Evolutionary conservation across 768 basidiomycete genomes (phyloP), one percentile per base, ranked within the genome.

Genomic region (Serendipita sp.): DNA sequence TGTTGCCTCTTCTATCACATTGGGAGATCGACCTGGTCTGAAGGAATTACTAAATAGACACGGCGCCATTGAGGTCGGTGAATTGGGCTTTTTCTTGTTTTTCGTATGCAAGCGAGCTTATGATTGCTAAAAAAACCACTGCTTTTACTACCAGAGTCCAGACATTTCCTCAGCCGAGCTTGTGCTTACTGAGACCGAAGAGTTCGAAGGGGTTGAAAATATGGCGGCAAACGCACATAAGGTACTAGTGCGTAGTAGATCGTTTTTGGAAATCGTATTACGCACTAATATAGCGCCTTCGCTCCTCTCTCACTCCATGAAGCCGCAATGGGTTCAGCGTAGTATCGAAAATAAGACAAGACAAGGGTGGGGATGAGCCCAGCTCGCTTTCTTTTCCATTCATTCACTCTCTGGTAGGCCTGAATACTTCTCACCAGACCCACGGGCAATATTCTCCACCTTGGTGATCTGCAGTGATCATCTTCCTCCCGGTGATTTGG

Each of bases 401-500:
- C 38, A 42, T 17, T 26, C 64, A 38, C 64, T 24, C 22, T 9
- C 30, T 61, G 24, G 38, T 42, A 83, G 82, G 24, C 70, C 82
- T 3, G 71, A 79, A 26, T 81, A 76, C 69, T 93, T 84, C 74
- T 93, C 90, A 1, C 76, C 88, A 2, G 83, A 91, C 70, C 87
- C 88, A 0, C 71, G 78, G 0, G 81, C 82, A 77, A 78, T 92
- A 53, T 94, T 95, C 74, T 93, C 90, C 4, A 88, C 88, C 1
- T 76, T 93, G 20, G 80, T 86, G 9, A 87, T 84, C 0, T 85
- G 84, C 68, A 81, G 83, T 2, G 77, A 62, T 5, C 66, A 86
- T 80, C 75, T 91, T 3, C 80, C 83, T 0, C 60, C 75, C 1
- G 65, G 81, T 5, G 92, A 95, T 70, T 72, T 82, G 28, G 87